Base-by-base conservation (phyloP, 345 rosid genomes). In the Reutealis trisperma region DNA sequence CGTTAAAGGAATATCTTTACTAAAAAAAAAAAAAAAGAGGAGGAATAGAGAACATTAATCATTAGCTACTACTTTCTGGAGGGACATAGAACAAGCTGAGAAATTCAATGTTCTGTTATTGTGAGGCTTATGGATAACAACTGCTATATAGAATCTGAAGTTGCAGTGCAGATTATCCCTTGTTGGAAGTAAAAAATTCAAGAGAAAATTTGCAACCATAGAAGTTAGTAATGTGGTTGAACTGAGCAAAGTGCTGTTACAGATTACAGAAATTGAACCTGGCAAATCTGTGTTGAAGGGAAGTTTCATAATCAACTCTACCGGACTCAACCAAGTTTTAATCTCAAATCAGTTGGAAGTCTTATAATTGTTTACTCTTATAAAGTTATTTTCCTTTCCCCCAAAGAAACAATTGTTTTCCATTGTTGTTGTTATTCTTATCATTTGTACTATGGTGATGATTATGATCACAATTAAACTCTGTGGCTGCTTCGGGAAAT, bases 391-490 rank as follows among this genome's bases (percentile, higher is more conserved):
- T 7, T 13, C n/a, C 75, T 37, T 37, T 2, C 6, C 6, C 41
- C 41, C 30, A 27, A 37, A 37, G 5, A 37, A 37, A 37, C 41
- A 37, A 6, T 37, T 64, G 45, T 64, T 37, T 7, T 13, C n/a
- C 75, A 72, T 59, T 42, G 52, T 41, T 59, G 66, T 58, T 59
- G 37, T 45, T 44, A 15, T n/a, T 59, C n/a, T 68, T 49, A 10
- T 60, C 25, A 18, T 49, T 34, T 25, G 6, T 63, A 22, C 67
- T 18, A 22, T 24, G 75, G 32, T 70, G 52, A 22, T 71, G 68
- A 15, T 61, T 16, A 11, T 63, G 73, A 34, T 34, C 24, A 22
- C 16, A 6, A 16, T n/a, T 34, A 18, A 58, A 4, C 32, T 54
- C 5, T 13, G 15, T 68, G 16, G 7, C 18, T 65, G 67, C 62